Conservation (phyloP, 345 rosid species). For the Citrus hindsii region DNA sequence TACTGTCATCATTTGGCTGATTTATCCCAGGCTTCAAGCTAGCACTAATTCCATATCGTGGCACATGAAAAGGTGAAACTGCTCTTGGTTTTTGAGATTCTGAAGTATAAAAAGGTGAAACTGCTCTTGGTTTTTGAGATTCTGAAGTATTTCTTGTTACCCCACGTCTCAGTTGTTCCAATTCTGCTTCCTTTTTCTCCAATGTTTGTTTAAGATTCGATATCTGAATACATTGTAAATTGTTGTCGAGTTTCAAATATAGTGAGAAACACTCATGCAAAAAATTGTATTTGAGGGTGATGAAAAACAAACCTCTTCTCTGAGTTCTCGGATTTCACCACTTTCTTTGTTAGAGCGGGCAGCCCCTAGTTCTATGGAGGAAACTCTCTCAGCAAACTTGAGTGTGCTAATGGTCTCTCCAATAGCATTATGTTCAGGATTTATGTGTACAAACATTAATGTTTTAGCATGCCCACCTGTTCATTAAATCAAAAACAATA, state of each 20-base stretch:
- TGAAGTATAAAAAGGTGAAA: slow-evolving; percentile 67
- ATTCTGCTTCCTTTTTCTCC: slow-evolving; percentile 86
- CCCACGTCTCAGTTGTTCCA: slow-evolving; percentile 58
- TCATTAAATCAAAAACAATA: not conserved
- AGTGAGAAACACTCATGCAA: not conserved
- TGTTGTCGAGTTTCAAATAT: not conserved
- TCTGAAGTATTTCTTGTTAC: slow-evolving; percentile 42
- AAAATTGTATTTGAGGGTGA: slow-evolving; percentile 1
- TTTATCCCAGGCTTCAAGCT: slow-evolving; percentile 50
- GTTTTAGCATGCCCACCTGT: slow-evolving; percentile 98
- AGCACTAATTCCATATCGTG: slow-evolving; percentile 41
- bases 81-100: slow-evolving; percentile 75
- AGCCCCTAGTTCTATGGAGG: slow-evolving; percentile 93
- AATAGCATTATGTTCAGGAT: slow-evolving; percentile 73
- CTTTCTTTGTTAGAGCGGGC: slow-evolving; percentile 91
- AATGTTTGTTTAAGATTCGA: slow-evolving; percentile 65
- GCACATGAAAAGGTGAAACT: slow-evolving; percentile 79
- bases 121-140: slow-evolving; percentile 67
- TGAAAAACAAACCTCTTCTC: slow-evolving; percentile 67
- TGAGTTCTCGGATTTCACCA: slow-evolving; percentile 84
- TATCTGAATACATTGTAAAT: slow-evolving; percentile 40
- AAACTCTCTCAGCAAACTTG: slow-evolving; percentile 95
- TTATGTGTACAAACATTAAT: slow-evolving; percentile 92
- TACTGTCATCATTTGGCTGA: slow-evolving; percentile 49
- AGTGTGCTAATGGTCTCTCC: slow-evolving; percentile 96